A percentile compares a stretch with the other conserved stretches of the same genome.
Conservation (phyloP, 345 rosid genomes). For the Eucalyptus lansdowneana region DNA sequence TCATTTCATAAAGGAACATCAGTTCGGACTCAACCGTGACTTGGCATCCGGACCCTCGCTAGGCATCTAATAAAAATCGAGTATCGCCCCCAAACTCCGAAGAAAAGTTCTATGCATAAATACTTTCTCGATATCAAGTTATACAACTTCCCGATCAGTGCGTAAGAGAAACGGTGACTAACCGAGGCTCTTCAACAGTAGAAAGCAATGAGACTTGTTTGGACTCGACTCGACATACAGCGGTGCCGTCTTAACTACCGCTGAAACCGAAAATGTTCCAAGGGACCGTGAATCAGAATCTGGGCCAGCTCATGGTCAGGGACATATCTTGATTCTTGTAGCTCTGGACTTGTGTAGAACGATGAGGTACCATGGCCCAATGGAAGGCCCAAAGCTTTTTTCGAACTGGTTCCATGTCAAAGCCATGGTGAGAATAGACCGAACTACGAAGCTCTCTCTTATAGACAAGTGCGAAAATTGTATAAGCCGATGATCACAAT, state of each 20-base stretch:
- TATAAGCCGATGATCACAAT: neutral
- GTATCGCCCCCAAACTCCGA: neutral
- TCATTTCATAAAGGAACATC: accelerated
- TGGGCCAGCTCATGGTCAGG: neutral
- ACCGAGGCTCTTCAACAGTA: neutral
- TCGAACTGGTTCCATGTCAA: neutral
- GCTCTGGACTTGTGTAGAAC: neutral
- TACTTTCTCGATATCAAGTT: neutral
- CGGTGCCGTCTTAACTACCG: neutral
- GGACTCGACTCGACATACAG: neutral
- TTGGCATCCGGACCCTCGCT: too few relatives aligned
- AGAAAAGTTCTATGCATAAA: neutral
- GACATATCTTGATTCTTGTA: neutral
- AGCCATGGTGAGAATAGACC: neutral
- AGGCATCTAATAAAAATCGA: too few relatives aligned
- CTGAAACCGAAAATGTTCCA: neutral
- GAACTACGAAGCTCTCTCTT: neutral
- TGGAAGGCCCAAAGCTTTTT: neutral
- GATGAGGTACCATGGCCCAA: neutral
- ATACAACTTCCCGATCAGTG: neutral
- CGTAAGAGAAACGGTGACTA: neutral
- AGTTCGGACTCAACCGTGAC: too few relatives aligned
- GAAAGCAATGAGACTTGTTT: neutral
- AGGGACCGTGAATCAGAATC: neutral
- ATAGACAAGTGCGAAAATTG: neutral